These are phyloP conservation scores for Tuber aestivum DNA, from an alignment of 495 filamentous ascomycete species.

Conservation along the genomic window DNA sequence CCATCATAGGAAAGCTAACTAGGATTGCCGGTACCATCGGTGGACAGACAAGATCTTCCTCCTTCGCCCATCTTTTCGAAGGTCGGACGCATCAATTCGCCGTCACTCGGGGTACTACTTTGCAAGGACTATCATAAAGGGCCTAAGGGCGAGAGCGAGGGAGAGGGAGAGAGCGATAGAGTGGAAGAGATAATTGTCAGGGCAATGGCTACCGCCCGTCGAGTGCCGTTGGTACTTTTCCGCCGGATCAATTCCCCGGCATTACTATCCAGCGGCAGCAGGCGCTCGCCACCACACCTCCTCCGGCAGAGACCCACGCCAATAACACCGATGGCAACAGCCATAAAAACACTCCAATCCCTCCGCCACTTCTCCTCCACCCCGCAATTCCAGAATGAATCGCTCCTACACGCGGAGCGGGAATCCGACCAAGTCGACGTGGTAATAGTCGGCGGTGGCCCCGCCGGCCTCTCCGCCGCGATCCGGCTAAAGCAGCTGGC, in stretches of 20 bases:
- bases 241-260: slow-evolving; percentile 17
- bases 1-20: background rate
- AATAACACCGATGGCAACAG: background rate
- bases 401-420: slow-evolving; percentile 45
- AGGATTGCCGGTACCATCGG: background rate
- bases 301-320: slow-evolving; percentile 14
- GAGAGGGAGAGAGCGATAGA: background rate
- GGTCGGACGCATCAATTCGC: background rate
- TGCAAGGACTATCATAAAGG: slow-evolving; percentile 3
- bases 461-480: slow-evolving; percentile 83
- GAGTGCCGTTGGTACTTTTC: slow-evolving; percentile 27
- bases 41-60: background rate
- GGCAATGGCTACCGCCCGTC: slow-evolving; percentile 34
- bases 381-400: slow-evolving; percentile 16
- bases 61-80: background rate
- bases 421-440: slow-evolving; percentile 94
- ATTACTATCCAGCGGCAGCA: slow-evolving; percentile 11
- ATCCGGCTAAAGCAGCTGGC: slow-evolving; percentile 95
- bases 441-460: slow-evolving; percentile 90
- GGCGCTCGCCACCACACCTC: slow-evolving; percentile 8
- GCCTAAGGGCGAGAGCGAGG: background rate
- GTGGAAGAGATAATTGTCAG: background rate
- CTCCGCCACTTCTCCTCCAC: slow-evolving; percentile 26
- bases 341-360: background rate
- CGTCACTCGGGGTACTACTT: background rate